Conservation (phyloP, 345 rosid species). For the Pseudoturritis turrita region DNA sequence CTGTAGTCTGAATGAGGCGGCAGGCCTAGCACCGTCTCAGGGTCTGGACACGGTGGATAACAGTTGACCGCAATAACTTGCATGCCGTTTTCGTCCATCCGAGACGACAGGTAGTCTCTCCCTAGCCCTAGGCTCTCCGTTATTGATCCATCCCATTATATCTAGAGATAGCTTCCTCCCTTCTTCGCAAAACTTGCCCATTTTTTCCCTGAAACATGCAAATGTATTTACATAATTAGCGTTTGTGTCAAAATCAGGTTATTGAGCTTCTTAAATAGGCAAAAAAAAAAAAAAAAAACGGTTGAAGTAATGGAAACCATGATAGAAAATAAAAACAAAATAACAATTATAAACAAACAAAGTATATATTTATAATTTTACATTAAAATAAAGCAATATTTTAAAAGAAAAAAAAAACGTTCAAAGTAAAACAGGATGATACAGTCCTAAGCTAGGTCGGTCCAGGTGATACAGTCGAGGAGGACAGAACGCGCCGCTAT, state of each 20-base stretch:
- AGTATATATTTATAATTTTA: too few species aligned
- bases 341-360: too few species aligned
- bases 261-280: too few species aligned
- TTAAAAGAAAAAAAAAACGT: too few species aligned
- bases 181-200: conserved; percentile 47
- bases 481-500: conserved; percentile 16
- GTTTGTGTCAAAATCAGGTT: too few species aligned
- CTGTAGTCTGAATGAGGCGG: conserved; percentile 69
- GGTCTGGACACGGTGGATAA: conserved; percentile 58
- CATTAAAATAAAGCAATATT: too few species aligned
- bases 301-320: too few species aligned
- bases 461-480: not conserved
- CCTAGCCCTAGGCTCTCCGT: conserved; percentile 54
- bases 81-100: conserved; percentile 43
- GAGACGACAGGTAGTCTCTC: conserved; percentile 34
- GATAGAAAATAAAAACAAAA: too few species aligned
- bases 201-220: conserved; percentile 39
- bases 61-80: conserved; percentile 60
- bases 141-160: conserved; percentile 43
- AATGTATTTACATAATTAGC: not conserved
- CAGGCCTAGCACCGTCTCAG: conserved; percentile 42
- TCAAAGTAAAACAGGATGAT: too few species aligned
- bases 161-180: conserved; percentile 39
- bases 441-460: not conserved
- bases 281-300: too few species aligned